A percentile compares a stretch with the other conserved stretches of the same genome.
Conservation (phyloP, 2,329 filamentous ascomycete genomes). For the Apiospora kogelbergensis region DNA sequence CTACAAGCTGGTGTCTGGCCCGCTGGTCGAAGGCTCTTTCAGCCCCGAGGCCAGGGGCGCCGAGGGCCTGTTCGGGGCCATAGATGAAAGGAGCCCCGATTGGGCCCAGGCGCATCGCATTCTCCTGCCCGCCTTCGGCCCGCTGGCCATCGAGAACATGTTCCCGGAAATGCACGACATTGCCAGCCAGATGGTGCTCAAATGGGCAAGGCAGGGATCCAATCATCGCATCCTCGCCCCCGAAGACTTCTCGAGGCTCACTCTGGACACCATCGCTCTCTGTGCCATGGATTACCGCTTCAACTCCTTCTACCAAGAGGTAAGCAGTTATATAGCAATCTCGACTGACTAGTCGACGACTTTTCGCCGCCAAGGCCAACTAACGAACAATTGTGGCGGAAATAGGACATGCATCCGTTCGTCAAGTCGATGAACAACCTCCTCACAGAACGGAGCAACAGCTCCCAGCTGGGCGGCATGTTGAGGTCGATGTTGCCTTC, state of each 20-base stretch:
- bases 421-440: conserved; percentile 52
- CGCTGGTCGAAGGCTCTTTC: conserved; percentile 34
- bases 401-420: conserved; percentile 52
- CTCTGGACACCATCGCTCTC: conserved; percentile 62
- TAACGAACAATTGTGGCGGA: not conserved
- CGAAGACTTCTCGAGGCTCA: conserved; percentile 62
- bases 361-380: not conserved
- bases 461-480: conserved; percentile 25
- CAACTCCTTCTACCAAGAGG: conserved; percentile 56
- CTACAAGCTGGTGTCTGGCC: conserved; percentile 51
- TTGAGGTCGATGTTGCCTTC: conserved; percentile 16
- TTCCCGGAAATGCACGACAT: conserved; percentile 55
- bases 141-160: conserved; percentile 52
- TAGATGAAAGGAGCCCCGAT: conserved; percentile 34
- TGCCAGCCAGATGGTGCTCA: conserved; percentile 51
- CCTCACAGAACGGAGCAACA: conserved; percentile 43
- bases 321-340: not conserved
- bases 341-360: not conserved
- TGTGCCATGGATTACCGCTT: conserved; percentile 60
- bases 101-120: conserved; percentile 55
- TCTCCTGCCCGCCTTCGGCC: conserved; percentile 54
- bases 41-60: conserved; percentile 55
- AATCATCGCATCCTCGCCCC: conserved; percentile 49
- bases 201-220: conserved; percentile 48
- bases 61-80: conserved; percentile 24